phyloP scores from a whole-genome alignment of 192 early-diverging fungal species.

The Funneliformis mosseae region DNA sequence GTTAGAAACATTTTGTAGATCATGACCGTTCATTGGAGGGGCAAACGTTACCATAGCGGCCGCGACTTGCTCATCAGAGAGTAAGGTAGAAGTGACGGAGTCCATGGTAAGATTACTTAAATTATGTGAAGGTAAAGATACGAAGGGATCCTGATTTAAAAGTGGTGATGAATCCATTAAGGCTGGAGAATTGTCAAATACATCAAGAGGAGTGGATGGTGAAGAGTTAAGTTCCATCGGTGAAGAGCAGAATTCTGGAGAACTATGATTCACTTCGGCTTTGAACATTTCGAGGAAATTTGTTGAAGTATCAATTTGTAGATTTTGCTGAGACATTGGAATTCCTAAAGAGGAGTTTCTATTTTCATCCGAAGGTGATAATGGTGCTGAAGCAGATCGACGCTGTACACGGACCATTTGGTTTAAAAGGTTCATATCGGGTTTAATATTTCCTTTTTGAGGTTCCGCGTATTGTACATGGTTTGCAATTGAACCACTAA shows the following conservation, averaged over 20 bases:
- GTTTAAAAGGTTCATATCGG: not conserved
- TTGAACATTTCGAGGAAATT: constrained; percentile 27
- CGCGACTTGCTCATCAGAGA: constrained; percentile 1
- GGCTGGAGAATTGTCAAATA: constrained; percentile 25
- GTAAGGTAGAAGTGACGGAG: not conserved
- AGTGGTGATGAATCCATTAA: constrained; percentile 30
- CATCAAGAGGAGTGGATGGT: constrained; percentile 23
- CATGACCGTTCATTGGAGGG: constrained; percentile 10
- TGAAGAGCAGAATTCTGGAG: constrained; percentile 26
- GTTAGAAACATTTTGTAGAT: not conserved
- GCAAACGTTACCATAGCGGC: constrained; percentile 6
- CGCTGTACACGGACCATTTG: constrained; percentile 8
- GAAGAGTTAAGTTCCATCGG: constrained; percentile 33
- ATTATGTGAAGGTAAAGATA: constrained; percentile 18
- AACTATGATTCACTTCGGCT: constrained; percentile 23
- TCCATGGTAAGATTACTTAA: constrained; percentile 13
- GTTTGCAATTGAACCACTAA: not conserved
- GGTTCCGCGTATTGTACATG: not conserved
- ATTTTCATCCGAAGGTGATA: constrained; percentile 22
- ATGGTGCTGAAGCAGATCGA: constrained; percentile 20
- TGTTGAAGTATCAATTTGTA: constrained; percentile 29
- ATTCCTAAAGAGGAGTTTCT: constrained; percentile 4
- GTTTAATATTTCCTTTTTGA: constrained; percentile 20
- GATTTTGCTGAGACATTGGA: not conserved
- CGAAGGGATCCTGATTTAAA: constrained; percentile 29